These are phyloP conservation scores for Boletus edulis DNA, from an alignment of 768 basidiomycete species.

Conservation along the genomic window DNA sequence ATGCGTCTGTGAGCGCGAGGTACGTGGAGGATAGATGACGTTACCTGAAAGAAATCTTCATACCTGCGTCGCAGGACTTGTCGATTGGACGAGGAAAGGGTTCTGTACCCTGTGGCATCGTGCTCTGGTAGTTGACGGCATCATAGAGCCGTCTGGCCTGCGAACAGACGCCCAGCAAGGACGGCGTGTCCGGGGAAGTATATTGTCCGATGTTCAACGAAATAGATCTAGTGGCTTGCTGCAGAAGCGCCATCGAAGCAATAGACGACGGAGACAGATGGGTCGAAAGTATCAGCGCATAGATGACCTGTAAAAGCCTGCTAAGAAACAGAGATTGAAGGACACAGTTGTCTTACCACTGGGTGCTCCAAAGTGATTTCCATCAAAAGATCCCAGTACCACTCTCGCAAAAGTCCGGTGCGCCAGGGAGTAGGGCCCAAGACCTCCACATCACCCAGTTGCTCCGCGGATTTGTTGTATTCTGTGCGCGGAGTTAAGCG, in stretches of 20 bases:
- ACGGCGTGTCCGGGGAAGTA: background rate
- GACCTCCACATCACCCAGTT: conserved; percentile 29
- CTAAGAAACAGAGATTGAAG: background rate
- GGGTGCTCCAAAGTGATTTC: conserved; percentile 32
- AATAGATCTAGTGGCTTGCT: conserved; percentile 28
- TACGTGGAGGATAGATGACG: background rate
- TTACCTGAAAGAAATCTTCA: conserved; percentile 29
- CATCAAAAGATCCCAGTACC: conserved; percentile 38
- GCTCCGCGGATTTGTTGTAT: conserved; percentile 31
- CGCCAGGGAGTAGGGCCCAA: conserved; percentile 27
- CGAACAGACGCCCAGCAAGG: conserved; percentile 11
- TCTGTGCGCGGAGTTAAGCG: conserved; percentile 27
- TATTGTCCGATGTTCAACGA: conserved; percentile 16
- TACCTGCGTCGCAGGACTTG: conserved; percentile 14
- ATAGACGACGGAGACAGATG: conserved; percentile 30
- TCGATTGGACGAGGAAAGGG: conserved; percentile 15
- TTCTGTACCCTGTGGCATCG: conserved; percentile 17
- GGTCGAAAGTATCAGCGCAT: conserved; percentile 21
- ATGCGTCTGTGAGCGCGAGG: background rate
- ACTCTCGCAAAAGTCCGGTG: conserved; percentile 16
- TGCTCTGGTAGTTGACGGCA: conserved; percentile 18
- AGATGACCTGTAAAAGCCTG: conserved; percentile 20
- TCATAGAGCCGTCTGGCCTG: conserved; percentile 21
- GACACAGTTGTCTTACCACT: conserved; percentile 25
- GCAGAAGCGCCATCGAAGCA: conserved; percentile 34